Evolutionary conservation across 139 green algal species (phyloP).

Genomic region (Picochlorum sp.): DNA sequence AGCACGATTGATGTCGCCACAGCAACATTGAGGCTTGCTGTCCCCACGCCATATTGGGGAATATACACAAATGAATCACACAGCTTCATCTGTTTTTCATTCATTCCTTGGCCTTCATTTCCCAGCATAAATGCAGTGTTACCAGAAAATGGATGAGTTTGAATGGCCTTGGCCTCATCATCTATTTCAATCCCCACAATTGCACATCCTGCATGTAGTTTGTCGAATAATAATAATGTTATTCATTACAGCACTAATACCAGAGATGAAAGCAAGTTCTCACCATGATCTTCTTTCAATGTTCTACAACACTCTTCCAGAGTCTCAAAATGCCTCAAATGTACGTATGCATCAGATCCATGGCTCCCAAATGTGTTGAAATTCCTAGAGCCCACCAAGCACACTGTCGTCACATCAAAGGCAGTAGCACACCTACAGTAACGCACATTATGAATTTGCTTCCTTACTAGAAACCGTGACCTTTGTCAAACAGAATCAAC

Average conservation of each 20-base stretch:
- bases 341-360: constrained; percentile 55
- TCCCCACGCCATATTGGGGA: constrained; percentile 72
- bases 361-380: constrained; percentile 90
- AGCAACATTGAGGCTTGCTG: constrained; percentile 90
- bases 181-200: constrained; percentile 87
- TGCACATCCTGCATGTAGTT: constrained; percentile 34
- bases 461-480: no score
- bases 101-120: constrained; percentile 86
- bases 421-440: constrained; percentile 27
- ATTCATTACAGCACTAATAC: no score
- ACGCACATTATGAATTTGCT: no score
- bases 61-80: constrained; percentile 96
- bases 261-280: no score
- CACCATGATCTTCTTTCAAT: constrained; percentile 37
- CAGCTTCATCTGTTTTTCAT: constrained; percentile 57
- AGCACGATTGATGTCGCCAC: constrained; percentile 88
- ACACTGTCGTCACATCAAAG: constrained; percentile 45
- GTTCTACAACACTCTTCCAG: constrained; percentile 55
- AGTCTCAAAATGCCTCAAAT: constrained; percentile 57
- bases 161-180: constrained; percentile 54
- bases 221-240: neutral
- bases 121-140: constrained; percentile 85
- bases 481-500: no score
- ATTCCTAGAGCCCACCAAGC: constrained; percentile 69
- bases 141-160: constrained; percentile 66